These are phyloP conservation scores for Apiotrichum siamense DNA, from an alignment of 1,284 basidiomycete species.

Conservation along the genomic window DNA sequence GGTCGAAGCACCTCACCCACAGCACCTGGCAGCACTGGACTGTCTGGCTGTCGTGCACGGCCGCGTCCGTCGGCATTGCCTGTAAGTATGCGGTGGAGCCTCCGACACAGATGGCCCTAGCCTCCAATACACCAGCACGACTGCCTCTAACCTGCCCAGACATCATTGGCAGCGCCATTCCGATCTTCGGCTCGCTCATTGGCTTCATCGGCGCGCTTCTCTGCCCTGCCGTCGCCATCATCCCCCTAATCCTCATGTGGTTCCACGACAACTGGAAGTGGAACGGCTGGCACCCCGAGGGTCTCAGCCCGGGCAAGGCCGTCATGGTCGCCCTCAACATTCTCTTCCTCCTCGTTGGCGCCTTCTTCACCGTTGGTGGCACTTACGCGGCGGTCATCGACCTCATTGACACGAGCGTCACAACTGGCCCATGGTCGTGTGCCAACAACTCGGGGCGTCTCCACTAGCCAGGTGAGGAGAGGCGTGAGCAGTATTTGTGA, in stretches of 20 bases:
- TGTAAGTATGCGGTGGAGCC: too few species aligned
- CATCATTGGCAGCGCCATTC: slow-evolving; percentile 22
- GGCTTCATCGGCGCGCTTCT: slow-evolving; percentile 28
- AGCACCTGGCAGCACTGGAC: slow-evolving; percentile 32
- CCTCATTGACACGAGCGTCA: slow-evolving; percentile 18
- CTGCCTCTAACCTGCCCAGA: too few species aligned
- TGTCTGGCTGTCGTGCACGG: slow-evolving; percentile 30
- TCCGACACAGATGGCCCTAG: too few species aligned
- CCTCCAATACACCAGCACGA: too few species aligned
- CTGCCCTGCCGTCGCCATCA: slow-evolving; percentile 16
- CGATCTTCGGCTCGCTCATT: slow-evolving; percentile 26
- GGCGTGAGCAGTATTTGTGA: too few species aligned
- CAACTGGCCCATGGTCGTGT: slow-evolving; percentile 23
- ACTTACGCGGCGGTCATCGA: slow-evolving; percentile 25
- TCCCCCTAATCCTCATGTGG: slow-evolving; percentile 31
- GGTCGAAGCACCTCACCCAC: slow-evolving; percentile 29
- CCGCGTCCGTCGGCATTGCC: slow-evolving; percentile 16
- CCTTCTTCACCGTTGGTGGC: slow-evolving; percentile 23
- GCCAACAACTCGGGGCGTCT: slow-evolving; percentile 19
- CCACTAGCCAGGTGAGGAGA: neutral
- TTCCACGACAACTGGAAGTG: slow-evolving; percentile 23
- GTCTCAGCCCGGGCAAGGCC: slow-evolving; percentile 12
- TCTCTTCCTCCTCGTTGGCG: slow-evolving; percentile 28
- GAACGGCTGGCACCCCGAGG: slow-evolving; percentile 6
- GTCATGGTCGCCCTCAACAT: slow-evolving; percentile 19